Percentiles rank a stretch among this genome's conserved stretches.
These are phyloP conservation scores for Botrytis paeoniae DNA, from an alignment of 2,329 filamentous ascomycete genomes.

Conservation along the genomic window DNA sequence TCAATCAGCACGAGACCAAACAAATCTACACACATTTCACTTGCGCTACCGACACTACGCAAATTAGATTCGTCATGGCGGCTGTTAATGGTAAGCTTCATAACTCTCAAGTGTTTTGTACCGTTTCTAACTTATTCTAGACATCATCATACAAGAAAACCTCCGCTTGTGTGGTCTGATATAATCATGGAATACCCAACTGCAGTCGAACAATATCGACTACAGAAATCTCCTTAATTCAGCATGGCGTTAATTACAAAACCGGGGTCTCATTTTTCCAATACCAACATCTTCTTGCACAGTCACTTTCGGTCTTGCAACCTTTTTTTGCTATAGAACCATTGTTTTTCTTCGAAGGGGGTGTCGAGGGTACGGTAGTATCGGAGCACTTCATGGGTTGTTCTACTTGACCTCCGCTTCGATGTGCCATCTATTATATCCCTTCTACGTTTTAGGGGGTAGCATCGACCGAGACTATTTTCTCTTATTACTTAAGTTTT, in stretches of 20 bases:
- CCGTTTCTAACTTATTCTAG: conserved; percentile 53
- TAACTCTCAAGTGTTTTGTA: neutral
- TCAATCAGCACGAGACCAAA: conserved; percentile 99
- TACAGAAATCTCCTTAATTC: conserved; percentile 29
- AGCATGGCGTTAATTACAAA: conserved; percentile 36
- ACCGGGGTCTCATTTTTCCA: conserved; percentile 34
- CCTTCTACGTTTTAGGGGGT: conserved; percentile 18
- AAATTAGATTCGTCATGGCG: conserved; percentile 99
- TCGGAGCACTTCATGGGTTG: conserved; percentile 12
- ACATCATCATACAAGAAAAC: conserved; percentile 99
- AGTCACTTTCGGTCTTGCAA: conserved; percentile 23
- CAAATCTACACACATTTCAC: conserved; percentile 99
- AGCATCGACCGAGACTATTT: conserved; percentile 10
- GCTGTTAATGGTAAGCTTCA: conserved; percentile 83
- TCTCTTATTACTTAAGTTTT: conserved; percentile 16
- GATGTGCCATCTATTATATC: conserved; percentile 30
- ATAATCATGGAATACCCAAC: conserved; percentile 46
- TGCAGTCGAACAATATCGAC: neutral
- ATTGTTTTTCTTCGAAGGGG: conserved; percentile 24
- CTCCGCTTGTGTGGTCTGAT: conserved; percentile 94
- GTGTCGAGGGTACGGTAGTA: conserved; percentile 5
- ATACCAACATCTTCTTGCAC: conserved; percentile 34
- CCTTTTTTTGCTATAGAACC: conserved; percentile 27
- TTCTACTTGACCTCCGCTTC: conserved; percentile 27
- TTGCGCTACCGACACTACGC: conserved; percentile 96